phyloP scores from a whole-genome alignment of 2,329 filamentous ascomycete species.

The Gremmenia infestans region DNA sequence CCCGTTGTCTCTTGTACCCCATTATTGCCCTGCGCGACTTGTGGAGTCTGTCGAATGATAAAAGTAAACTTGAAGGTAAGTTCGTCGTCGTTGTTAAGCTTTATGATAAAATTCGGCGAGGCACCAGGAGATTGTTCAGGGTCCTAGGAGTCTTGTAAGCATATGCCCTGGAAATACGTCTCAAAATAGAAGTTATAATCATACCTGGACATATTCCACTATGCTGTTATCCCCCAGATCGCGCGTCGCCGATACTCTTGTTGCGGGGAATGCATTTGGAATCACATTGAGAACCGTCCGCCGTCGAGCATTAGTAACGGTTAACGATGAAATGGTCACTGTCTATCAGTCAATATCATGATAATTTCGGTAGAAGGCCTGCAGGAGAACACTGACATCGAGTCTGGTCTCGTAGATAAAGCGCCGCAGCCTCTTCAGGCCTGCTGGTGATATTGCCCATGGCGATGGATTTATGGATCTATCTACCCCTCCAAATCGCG shows the following conservation, averaged over 20 bases:
- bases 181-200: constrained; percentile 3
- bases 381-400: constrained; percentile 60
- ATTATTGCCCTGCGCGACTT: constrained; percentile 37
- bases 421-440: constrained; percentile 71
- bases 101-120: constrained; percentile 73
- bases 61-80: constrained; percentile 92
- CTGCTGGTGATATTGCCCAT: constrained; percentile 95
- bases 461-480: constrained; percentile 21
- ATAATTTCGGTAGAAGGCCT: background rate
- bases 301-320: constrained; percentile 73
- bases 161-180: constrained; percentile 11
- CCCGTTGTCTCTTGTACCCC: constrained; percentile 46
- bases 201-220: constrained; percentile 89
- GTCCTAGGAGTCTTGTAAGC: constrained; percentile 53
- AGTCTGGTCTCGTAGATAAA: constrained; percentile 88
- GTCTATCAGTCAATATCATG: constrained; percentile 16
- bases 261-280: constrained; percentile 85
- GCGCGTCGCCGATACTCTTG: constrained; percentile 67
- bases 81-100: constrained; percentile 86
- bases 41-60: constrained; percentile 56
- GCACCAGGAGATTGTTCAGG: constrained; percentile 55
- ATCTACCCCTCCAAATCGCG: constrained; percentile 28
- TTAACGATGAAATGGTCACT: constrained; percentile 86
- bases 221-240: constrained; percentile 68
- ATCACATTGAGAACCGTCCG: constrained; percentile 71